These are phyloP conservation scores for Pythium chondricola DNA, from an alignment of 352 stramenopile species.

Conservation along the genomic window DNA sequence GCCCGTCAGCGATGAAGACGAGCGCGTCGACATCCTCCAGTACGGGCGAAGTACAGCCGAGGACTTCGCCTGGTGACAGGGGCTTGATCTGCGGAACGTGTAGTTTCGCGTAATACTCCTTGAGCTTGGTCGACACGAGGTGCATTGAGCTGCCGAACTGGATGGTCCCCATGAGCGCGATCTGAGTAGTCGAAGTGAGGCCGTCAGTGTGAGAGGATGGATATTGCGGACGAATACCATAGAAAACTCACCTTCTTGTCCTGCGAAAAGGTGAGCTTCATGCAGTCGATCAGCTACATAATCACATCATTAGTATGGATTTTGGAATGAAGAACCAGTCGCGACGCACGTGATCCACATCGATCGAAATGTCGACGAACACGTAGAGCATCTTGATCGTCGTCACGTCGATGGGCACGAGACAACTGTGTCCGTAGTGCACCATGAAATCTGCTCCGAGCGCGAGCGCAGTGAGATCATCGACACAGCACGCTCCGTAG, in stretches of 20 bases:
- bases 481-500: slow-evolving; percentile 99
- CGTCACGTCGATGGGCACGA: slow-evolving; percentile 97
- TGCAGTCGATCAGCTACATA: slow-evolving; percentile 89
- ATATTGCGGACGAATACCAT: not conserved
- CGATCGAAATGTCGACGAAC: slow-evolving; percentile 99
- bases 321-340: not conserved
- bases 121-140: slow-evolving; percentile 61
- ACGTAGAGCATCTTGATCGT: slow-evolving; percentile 97
- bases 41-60: slow-evolving; percentile 97
- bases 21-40: slow-evolving; percentile 91
- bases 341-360: slow-evolving; percentile 89
- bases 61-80: slow-evolving; percentile 95
- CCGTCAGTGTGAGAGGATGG: too few species aligned
- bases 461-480: slow-evolving; percentile 95
- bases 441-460: slow-evolving; percentile 97
- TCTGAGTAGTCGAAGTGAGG: slow-evolving; percentile 20
- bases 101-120: slow-evolving; percentile 77
- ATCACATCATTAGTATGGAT: not conserved
- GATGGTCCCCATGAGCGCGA: slow-evolving; percentile 94
- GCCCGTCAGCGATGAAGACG: slow-evolving; percentile 98
- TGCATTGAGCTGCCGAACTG: slow-evolving; percentile 93
- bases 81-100: slow-evolving; percentile 95
- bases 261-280: slow-evolving; percentile 86
- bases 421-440: slow-evolving; percentile 99
- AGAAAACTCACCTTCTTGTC: slow-evolving; percentile 51